Base-by-base conservation (phyloP, 1,284 basidiomycete species). In the Trichosporon inkin region DNA sequence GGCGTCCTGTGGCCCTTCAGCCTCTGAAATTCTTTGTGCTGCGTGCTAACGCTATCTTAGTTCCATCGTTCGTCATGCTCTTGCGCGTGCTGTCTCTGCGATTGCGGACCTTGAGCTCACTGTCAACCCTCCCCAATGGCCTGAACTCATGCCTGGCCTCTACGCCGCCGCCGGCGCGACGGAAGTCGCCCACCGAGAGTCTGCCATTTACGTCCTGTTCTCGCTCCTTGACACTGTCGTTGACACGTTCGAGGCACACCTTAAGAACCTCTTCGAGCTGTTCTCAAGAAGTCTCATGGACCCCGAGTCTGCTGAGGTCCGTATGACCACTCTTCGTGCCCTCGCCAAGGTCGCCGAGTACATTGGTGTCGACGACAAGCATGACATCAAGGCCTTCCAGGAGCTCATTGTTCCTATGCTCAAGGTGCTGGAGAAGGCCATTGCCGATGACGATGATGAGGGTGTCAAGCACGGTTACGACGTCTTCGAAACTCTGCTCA, bases 301-400 rank as follows among this genome's bases (percentile, higher is more conserved):
- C 79, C 86, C 90, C 6, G 90, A 95, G 76, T 93, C 89, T 66
- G 81, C 89, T 51, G 91, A 94, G 69, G 92, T 99, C 62, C 84
- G 94, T 60, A 87, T 98, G 61, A 97, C 91, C 47, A 92, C 94
- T 37, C 87, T 94, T 59, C 83, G 92, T 67, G 88, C 91, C 34
- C 82, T 99, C 54, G 93, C 93, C 64, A 88, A 92, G 67, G 85
- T 99, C 53, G 92, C 94, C 19, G 92, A 95, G 77, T 97, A 93
- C 79, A 88, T 99, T 62, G 91, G 94, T 67, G 72, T 82, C 28
- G 91, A 92, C 59, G 91, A 97, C 74, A 94, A 93, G 79, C 81
- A 80, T 44, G 89, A 94, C 67, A 86, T 99, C 62, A 88, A 88
- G 82, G 82, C 88, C 11, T 95, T 95, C 84, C 96, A 98, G 83